Evolutionary conservation across 768 basidiomycete genomes (phyloP).

Genomic region (Brasilioporus rufonigricans): DNA sequence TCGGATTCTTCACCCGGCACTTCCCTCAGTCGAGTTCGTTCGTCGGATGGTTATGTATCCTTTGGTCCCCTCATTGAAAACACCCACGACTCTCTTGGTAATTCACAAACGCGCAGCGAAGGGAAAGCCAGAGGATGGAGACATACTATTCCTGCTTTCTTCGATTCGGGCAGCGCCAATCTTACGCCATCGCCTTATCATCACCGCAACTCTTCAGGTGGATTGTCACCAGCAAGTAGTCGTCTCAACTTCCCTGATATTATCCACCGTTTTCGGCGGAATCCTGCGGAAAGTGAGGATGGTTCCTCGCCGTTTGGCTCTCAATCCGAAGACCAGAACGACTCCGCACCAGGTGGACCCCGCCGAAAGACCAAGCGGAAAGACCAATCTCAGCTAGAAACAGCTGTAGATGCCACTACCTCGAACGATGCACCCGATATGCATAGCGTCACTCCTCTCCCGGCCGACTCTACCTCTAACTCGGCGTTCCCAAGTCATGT

Average conservation of each 20-base stretch:
- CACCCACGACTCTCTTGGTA: slow-evolving; percentile 46
- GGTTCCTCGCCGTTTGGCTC: slow-evolving; percentile 45
- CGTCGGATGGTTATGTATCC: slow-evolving; percentile 49
- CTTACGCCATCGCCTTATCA: slow-evolving; percentile 35
- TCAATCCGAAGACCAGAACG: slow-evolving; percentile 40
- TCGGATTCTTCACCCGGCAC: slow-evolving; percentile 41
- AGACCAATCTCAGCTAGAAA: slow-evolving; percentile 25
- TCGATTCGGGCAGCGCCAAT: slow-evolving; percentile 34
- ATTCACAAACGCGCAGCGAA: slow-evolving; percentile 45
- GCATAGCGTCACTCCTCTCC: slow-evolving; percentile 3
- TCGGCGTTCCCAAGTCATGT: neutral
- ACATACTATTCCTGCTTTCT: slow-evolving; percentile 24
- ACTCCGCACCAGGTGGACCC: slow-evolving; percentile 21
- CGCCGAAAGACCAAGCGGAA: slow-evolving; percentile 10
- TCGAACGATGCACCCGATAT: slow-evolving; percentile 4
- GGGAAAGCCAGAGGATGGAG: slow-evolving; percentile 28
- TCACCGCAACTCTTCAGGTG: slow-evolving; percentile 26
- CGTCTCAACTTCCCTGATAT: slow-evolving; percentile 39
- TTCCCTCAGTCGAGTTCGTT: slow-evolving; percentile 38
- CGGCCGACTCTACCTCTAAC: slow-evolving; percentile 1
- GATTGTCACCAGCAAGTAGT: slow-evolving; percentile 45
- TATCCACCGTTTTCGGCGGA: slow-evolving; percentile 35
- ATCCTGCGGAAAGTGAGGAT: slow-evolving; percentile 44
- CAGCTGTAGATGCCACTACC: slow-evolving; percentile 9
- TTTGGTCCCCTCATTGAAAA: slow-evolving; percentile 57